Base-by-base conservation (phyloP, 164 flowering plant species). In the Liriodendron chinense region DNA sequence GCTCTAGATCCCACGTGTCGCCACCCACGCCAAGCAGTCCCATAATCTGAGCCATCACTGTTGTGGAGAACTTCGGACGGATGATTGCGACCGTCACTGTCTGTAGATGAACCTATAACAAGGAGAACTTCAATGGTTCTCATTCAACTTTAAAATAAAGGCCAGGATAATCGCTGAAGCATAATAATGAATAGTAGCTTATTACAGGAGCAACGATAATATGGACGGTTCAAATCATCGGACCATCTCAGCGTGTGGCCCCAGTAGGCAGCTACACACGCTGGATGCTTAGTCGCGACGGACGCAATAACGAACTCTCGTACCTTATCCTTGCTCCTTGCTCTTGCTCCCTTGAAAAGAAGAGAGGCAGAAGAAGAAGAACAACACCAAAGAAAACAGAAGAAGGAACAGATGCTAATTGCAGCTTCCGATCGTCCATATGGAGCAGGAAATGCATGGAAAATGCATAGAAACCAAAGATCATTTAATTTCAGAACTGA, bases 341-440 rank as follows among this genome's bases (percentile, higher is more conserved):
- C 67, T 24, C 16, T 8, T 12, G 47, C 5, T 25, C 4, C 10
- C 43, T 62, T 12, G 63, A 28, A 65, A 21, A n/a, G 20, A 43
- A n/a, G 34, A 57, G 50, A 78, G 24, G 43, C 63, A 16, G 69
- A 26, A 64, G 47, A 28, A 66, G n/a, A 66, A 14, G 47, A 23
- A 22, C 23, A 59, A 4, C 20, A 2, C n/a, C n/a, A 24, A 1
- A 64, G 67, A 12, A 23, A 21, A 64, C 24, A 25, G 26, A 14
- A 25, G 26, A 14, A 13, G 67, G 48, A 65, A 24, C 67, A 20
- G 24, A 81, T 81, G 80, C 21, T 73, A 24, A 69, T 72, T 34
- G 20, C 81, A 75, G 47, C 71, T 65, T 66, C 68, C 13, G 49
- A 50, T 76, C n/a, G 16, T 71, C 25, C 63, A 65, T 61, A 28